Evolutionary conservation across 2,329 filamentous ascomycete genomes (phyloP), one percentile per base, ranked within the genome.

Genomic region (Penicillium verrucosum): DNA sequence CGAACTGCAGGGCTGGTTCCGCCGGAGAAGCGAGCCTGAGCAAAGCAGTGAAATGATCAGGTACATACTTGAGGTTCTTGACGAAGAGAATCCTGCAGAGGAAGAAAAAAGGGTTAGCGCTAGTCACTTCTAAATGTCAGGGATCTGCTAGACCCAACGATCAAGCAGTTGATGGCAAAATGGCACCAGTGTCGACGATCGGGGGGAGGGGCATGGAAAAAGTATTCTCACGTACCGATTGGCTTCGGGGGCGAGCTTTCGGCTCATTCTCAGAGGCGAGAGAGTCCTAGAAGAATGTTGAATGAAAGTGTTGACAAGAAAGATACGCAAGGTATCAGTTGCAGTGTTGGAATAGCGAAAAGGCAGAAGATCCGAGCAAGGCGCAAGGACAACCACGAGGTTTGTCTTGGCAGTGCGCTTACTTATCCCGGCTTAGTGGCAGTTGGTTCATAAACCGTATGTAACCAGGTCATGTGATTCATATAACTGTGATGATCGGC

Each of bases 241-340:
- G 82, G 97, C 92, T 89, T 99, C 94, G 80, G 94, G 92, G 82
- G 92, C 92, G 85, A 97, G 89, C 86, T 97, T 97, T 62, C 73
- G 73, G 72, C 73, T 75, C 73, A 75, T 75, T 70, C 73, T 75
- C 66, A 66, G 68, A 55, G 65, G 54, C 32, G 66, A 61, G 58
- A 41, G 36, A 47, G 61, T 56, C 61, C 42, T 53, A 30, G 56
- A 56, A 59, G 47, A 60, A 60, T 59, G 54, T 63, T 58, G 60
- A 62, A 60, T 54, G 45, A 54, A 57, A 44, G 48, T 56, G 41
- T 57, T 43, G 57, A 57, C 43, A 61, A 48, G 21, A 52, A 60
- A 58, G 61, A 70, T 68, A 71, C 68, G 63, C 64, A 62, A 55
- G 61, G 61, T 63, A 67, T 59, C 61, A 57, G 62, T 54, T 59